Conservation (phyloP, 2,329 filamentous ascomycete genomes). For the Xylaria sp. region DNA sequence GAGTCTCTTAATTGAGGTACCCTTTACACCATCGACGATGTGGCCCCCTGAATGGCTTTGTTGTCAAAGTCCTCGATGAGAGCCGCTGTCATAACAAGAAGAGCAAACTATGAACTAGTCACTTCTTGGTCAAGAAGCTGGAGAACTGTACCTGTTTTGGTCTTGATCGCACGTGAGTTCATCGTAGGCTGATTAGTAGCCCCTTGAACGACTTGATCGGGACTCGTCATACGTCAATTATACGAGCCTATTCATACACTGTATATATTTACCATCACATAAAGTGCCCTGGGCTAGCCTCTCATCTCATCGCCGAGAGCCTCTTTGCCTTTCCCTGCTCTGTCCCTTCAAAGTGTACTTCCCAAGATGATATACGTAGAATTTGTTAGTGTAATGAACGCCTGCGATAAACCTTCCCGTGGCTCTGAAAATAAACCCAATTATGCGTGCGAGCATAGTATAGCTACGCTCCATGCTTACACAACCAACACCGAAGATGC, state of each 20-base stretch:
- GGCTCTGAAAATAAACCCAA: conserved; percentile 11
- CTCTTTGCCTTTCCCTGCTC: neutral
- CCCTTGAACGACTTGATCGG: neutral
- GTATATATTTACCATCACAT: conserved; percentile 23
- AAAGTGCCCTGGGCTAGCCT: conserved; percentile 1
- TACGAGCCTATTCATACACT: conserved; percentile 35
- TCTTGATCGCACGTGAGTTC: conserved; percentile 14
- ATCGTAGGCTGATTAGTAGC: conserved; percentile 7
- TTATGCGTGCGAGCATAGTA: conserved; percentile 11
- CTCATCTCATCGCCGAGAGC: conserved; percentile 16
- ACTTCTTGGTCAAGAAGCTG: no score
- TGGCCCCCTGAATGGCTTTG: no score
- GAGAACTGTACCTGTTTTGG: neutral
- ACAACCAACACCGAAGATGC: conserved; percentile 36
- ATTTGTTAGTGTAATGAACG: conserved; percentile 13
- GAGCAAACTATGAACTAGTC: no score
- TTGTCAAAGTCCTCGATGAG: no score
- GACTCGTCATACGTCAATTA: conserved; percentile 32
- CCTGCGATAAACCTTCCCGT: conserved; percentile 2
- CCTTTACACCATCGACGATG: no score
- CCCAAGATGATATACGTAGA: conserved; percentile 28
- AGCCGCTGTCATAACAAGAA: no score
- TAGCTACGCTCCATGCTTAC: conserved; percentile 12
- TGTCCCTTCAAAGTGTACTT: conserved; percentile 26
- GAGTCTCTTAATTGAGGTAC: no score